A percentile compares a stretch with the other conserved stretches of the same genome.
Conservation (phyloP, 2,329 filamentous ascomycete species). For the Macrophomina pseudophaseolina region DNA sequence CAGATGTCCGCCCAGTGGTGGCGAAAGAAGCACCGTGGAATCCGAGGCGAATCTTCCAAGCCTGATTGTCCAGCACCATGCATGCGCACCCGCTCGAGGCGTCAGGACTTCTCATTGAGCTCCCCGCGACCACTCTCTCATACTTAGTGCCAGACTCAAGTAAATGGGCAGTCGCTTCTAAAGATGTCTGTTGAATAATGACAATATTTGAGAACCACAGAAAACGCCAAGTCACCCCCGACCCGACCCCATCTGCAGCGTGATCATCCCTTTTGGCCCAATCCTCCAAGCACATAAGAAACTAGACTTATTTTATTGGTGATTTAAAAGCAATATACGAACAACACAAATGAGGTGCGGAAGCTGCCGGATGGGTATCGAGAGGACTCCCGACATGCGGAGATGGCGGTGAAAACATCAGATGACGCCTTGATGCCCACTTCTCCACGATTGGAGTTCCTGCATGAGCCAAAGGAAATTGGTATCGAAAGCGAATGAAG, state of each 20-base stretch:
- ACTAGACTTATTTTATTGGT: slow-evolving; percentile 17
- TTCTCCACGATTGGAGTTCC: slow-evolving; percentile 12
- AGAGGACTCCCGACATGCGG: slow-evolving; percentile 14
- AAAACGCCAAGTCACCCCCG: neutral
- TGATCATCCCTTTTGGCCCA: slow-evolving; percentile 9
- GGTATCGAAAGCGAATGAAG: slow-evolving; percentile 22
- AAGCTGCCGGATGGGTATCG: slow-evolving; percentile 21
- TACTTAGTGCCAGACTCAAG: slow-evolving; percentile 8
- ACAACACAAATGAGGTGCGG: slow-evolving; percentile 14
- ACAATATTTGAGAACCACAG: slow-evolving; percentile 13
- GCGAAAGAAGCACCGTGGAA: neutral
- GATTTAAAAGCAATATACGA: slow-evolving; percentile 17
- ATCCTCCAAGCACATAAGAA: neutral
- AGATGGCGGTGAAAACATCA: slow-evolving; percentile 12
- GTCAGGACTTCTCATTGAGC: slow-evolving; percentile 4
- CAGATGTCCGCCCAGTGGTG: neutral
- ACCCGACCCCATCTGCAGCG: neutral
- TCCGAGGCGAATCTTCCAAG: neutral
- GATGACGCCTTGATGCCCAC: neutral
- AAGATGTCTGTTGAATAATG: slow-evolving; percentile 9
- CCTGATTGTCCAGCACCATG: neutral
- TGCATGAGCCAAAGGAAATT: slow-evolving; percentile 5
- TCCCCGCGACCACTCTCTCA: neutral
- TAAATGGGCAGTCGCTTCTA: slow-evolving; percentile 11
- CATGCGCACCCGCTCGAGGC: neutral